Conservation (phyloP, 2,329 filamentous ascomycete species). For the Clarireedia sp. region DNA sequence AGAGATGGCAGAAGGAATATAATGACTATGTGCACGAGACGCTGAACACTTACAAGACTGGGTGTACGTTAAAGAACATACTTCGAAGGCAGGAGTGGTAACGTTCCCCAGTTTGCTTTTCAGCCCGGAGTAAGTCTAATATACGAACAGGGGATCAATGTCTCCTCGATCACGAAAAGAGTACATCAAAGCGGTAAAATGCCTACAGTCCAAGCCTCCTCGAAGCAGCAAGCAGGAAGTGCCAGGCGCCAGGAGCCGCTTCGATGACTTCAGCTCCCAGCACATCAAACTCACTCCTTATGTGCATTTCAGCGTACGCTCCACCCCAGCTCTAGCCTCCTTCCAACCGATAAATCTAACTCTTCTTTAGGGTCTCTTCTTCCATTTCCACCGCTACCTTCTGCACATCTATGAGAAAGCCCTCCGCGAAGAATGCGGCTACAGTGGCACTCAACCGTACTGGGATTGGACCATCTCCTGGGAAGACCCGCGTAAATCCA, state of each 20-base stretch:
- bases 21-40: neutral
- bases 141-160: neutral
- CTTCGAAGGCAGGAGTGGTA: constrained; percentile 4
- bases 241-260: constrained; percentile 22
- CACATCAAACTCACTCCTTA: constrained; percentile 31
- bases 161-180: constrained; percentile 11
- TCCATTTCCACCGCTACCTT: constrained; percentile 33
- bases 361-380: constrained; percentile 10
- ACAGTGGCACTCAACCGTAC: constrained; percentile 34
- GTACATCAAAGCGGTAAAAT: constrained; percentile 34
- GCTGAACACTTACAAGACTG: neutral
- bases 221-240: constrained; percentile 27
- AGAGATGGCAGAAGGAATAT: neutral
- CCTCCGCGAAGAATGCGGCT: constrained; percentile 37
- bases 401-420: constrained; percentile 36
- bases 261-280: constrained; percentile 33
- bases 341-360: neutral
- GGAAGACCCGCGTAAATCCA: constrained; percentile 37
- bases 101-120: too few relatives aligned
- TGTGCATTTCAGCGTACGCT: constrained; percentile 22
- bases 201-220: constrained; percentile 29
- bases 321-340: neutral
- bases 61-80: neutral
- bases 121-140: too few relatives aligned
- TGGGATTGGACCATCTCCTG: constrained; percentile 4